Conservation (phyloP, 2,329 filamentous ascomycete species). For the Thyridium curvatum region DNA sequence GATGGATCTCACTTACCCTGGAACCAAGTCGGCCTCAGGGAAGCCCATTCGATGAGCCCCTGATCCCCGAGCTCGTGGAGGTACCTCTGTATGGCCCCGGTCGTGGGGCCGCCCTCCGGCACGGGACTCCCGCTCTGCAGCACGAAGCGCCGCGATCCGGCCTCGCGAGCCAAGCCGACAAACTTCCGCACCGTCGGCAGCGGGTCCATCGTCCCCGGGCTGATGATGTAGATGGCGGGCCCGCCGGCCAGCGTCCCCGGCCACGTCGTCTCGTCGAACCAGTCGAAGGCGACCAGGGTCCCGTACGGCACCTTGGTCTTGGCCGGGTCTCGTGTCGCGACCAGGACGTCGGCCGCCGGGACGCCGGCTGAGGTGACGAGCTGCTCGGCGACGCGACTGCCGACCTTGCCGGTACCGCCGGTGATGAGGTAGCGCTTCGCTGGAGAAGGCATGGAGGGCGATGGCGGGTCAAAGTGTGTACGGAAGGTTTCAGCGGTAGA, state of each 20-base stretch:
- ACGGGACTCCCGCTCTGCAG: constrained; percentile 31
- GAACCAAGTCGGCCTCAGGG: constrained; percentile 42
- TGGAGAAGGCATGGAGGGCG: no score
- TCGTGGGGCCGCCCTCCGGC: constrained; percentile 24
- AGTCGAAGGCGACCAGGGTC: constrained; percentile 33
- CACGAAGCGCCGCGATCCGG: constrained; percentile 35
- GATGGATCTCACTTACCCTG: constrained; percentile 25
- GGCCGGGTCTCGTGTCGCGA: constrained; percentile 28
- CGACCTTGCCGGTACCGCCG: constrained; percentile 39
- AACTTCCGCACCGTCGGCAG: constrained; percentile 29
- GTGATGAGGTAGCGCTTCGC: no score
- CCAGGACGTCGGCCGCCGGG: constrained; percentile 18
- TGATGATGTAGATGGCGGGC: constrained; percentile 32
- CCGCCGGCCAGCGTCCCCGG: no score
- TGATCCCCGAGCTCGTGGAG: constrained; percentile 25
- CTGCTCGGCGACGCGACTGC: constrained; percentile 27
- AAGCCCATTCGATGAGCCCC: constrained; percentile 31
- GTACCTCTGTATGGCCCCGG: constrained; percentile 30
- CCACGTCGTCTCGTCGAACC: constrained; percentile 34
- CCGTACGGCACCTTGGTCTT: constrained; percentile 4
- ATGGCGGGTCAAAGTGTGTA: no score
- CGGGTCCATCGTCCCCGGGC: constrained; percentile 23
- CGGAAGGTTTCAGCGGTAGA: no score
- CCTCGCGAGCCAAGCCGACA: constrained; percentile 28
- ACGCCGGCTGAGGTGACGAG: constrained; percentile 10